These are phyloP conservation scores for Lecanosticta acicola DNA, from an alignment of 2,329 filamentous ascomycete genomes.

Conservation along the genomic window DNA sequence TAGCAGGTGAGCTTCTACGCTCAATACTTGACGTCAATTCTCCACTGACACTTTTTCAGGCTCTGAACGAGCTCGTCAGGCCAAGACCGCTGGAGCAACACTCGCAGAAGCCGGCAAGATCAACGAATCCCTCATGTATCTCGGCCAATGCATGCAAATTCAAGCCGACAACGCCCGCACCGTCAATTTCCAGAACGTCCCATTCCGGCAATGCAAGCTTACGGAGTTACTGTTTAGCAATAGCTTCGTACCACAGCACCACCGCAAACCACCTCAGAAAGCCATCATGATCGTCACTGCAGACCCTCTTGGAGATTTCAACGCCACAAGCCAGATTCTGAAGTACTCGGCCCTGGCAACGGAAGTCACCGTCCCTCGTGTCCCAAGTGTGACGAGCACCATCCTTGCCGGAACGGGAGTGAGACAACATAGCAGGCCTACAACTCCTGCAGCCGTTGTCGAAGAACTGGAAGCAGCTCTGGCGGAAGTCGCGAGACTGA, in stretches of 20 bases:
- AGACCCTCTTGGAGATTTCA: conserved; percentile 88
- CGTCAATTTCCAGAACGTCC: conserved; percentile 57
- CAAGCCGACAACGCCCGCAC: conserved; percentile 73
- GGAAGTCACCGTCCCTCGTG: conserved; percentile 84
- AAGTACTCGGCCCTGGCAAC: conserved; percentile 88
- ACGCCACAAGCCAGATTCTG: conserved; percentile 92
- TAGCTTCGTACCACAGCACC: conserved; percentile 43
- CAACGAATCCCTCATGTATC: conserved; percentile 96
- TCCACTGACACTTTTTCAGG: conserved; percentile 37
- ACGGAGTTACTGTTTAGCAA: conserved; percentile 50
- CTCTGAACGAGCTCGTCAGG: conserved; percentile 85
- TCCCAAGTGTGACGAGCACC: conserved; percentile 73
- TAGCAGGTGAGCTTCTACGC: conserved; percentile 58
- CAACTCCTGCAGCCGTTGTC: conserved; percentile 40
- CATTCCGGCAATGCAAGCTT: conserved; percentile 57
- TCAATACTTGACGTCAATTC: neutral
- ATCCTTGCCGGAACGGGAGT: conserved; percentile 44
- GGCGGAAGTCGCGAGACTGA: conserved; percentile 73
- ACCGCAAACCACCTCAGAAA: conserved; percentile 66
- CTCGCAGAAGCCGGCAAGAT: conserved; percentile 96
- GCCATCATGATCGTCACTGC: conserved; percentile 96
- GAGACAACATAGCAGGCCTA: conserved; percentile 33
- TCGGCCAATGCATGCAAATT: conserved; percentile 94
- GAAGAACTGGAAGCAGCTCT: conserved; percentile 78
- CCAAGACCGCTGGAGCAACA: conserved; percentile 88